Base-by-base conservation (phyloP, 2,329 filamentous ascomycete species). In the Fusarium sp. region DNA sequence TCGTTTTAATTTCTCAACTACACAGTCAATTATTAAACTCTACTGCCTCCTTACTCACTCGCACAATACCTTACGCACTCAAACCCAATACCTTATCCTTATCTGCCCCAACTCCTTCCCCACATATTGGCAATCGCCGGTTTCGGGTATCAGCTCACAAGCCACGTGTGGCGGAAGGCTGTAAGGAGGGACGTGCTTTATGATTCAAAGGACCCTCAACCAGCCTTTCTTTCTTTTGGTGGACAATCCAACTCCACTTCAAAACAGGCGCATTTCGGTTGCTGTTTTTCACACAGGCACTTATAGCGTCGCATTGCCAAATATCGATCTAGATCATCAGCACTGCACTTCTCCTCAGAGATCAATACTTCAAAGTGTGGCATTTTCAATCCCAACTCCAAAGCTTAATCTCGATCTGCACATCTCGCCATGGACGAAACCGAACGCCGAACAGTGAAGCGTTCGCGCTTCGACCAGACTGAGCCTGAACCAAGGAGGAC, bases 391-490 rank as follows among this genome's bases (percentile, higher is more conserved):
- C 47, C 15, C 37, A 41, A 12, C 24, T 11, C 12, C 13, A 47
- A 47, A 38, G 6, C 39, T 48, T 26, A n/a, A 44, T 35, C 21
- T 43, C 33, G 39, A 68, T 38, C 33, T 49, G 56, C 47, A 37
- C 24, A 60, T 41, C 29, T 66, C 37, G 54, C 55, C 55, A 69
- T 97, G 93, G 89, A 92, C 71, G 93, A 96, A 75, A 86, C 91
- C 68, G 92, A 94, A 73, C 88, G 90, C 77, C 89, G 89, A 66
- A 85, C 84, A 64, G 84, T 85, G 64, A 97, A 97, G 85, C 92
- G 94, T 67, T 97, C 94, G 77, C 93, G 95, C 80, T 98, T 98
- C 81, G 95, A 98, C 78, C 93, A 97, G 80, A 96, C 90, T 46
- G 93, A 95, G 78, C 90, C 92, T 8, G 93, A 96, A 76, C 89